phyloP scores from a whole-genome alignment of 768 basidiomycete species.

The Boletus eberwhitei region DNA sequence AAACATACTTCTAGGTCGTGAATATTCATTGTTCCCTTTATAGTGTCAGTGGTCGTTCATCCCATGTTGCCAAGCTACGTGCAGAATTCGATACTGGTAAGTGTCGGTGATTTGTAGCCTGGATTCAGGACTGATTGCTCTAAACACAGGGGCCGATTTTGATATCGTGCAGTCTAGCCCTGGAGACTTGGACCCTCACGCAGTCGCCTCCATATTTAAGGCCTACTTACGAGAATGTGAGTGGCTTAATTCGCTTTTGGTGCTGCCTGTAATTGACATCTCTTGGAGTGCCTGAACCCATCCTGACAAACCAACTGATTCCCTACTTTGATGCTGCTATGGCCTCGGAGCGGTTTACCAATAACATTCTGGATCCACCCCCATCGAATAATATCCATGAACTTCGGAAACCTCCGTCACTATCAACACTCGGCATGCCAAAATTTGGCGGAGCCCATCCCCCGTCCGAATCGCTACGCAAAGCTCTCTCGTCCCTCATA shows the following conservation, averaged over 20 bases:
- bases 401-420: conserved; percentile 73
- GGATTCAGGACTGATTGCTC: conserved; percentile 3
- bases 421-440: conserved; percentile 76
- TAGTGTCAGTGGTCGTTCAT: conserved; percentile 80
- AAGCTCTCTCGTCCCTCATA: conserved; percentile 61
- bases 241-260: conserved; percentile 31
- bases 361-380: conserved; percentile 23
- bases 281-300: conserved; percentile 74
- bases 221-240: conserved; percentile 88
- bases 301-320: conserved; percentile 68
- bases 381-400: conserved; percentile 38
- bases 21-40: conserved; percentile 14
- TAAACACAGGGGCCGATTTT: conserved; percentile 71
- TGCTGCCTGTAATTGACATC: conserved; percentile 4
- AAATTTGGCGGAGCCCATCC: conserved; percentile 57
- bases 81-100: conserved; percentile 78
- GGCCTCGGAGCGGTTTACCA: conserved; percentile 44
- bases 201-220: conserved; percentile 90
- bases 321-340: conserved; percentile 81
- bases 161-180: conserved; percentile 76
- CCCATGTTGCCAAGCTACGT: conserved; percentile 72
- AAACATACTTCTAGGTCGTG: not conserved
- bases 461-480: conserved; percentile 56
- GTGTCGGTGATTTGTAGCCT: conserved; percentile 16
- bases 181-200: conserved; percentile 90